A percentile compares a stretch with the other conserved stretches of the same genome.
Conservation (phyloP, 2,329 filamentous ascomycete genomes). For the Fusarium mexicanum region DNA sequence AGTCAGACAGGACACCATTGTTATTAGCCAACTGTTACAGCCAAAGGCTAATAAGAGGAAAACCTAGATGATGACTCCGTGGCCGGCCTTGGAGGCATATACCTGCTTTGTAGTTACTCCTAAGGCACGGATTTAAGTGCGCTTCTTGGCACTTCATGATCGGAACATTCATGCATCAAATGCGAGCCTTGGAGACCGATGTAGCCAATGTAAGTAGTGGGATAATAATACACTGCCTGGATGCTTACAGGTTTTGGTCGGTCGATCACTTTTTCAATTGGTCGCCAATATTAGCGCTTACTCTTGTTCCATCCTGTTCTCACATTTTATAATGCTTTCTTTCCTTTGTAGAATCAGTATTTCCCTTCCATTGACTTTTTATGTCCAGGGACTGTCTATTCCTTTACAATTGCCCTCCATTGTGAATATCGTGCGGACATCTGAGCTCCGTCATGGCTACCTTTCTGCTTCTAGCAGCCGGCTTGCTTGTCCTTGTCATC, state of each 20-base stretch:
- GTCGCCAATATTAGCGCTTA: background rate
- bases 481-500: background rate
- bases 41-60: too few species aligned
- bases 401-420: fast-evolving
- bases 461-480: background rate
- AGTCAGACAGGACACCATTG: too few species aligned
- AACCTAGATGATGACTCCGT: too few species aligned
- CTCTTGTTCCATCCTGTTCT: background rate
- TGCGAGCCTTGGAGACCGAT: background rate
- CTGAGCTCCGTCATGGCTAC: background rate
- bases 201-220: background rate
- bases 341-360: background rate
- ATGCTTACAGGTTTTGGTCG: background rate
- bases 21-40: too few species aligned
- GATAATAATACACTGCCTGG: background rate
- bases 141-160: background rate
- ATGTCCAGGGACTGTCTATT: background rate
- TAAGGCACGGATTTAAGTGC: background rate
- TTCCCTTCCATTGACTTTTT: background rate
- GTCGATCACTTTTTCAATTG: background rate
- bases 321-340: background rate
- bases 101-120: background rate
- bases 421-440: background rate
- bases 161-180: background rate
- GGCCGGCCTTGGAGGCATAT: too few species aligned